Base-by-base conservation (phyloP, 345 rosid species). In the Eucalyptus urophylla region DNA sequence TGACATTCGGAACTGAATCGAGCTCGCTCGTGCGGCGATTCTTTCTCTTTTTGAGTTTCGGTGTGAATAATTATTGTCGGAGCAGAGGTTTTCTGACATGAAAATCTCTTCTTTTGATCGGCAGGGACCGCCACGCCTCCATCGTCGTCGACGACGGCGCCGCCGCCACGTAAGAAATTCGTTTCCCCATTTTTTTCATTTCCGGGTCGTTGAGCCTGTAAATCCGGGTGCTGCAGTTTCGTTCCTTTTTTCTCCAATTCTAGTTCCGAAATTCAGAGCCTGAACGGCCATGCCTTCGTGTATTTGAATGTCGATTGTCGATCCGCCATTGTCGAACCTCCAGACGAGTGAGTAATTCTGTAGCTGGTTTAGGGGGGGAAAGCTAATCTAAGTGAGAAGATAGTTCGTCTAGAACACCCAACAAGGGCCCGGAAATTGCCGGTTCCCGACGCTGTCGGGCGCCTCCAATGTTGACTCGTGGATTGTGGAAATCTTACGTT, bases 111-210 rank as follows among this genome's bases (percentile, higher is more conserved):
- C 56, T 19, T 33, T 60, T 60, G 44, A 86, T 37, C 37, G 56
- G 56, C 86, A 65, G 88, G 12, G 16, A 29, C 3, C 15, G 49
- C 83, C 13, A 2, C 83, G 47, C 0, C 90, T 43, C 86, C 88
- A 13, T 10, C 88, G 25, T 24, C 90, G 21, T 25, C 90, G 22
- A 40, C 90, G 17, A 25, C 69, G 14, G 56, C 90, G 40, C 90
- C 90, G n/a, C 86, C 90, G 40, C 90, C 90, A 86, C 88, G 90
- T 89, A 89, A 86, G n/a, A 9, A 37, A 12, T 81, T 24, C 27
- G 15, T 40, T 89, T 31, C 19, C 67, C 15, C 58, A 53, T 53
- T 49, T 53, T 65, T 49, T 50, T 25, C 67, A 6, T 60, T 60
- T 60, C 67, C n/a, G 67, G n/a, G 67, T 60, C n/a, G 31, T 58